phyloP scores from a whole-genome alignment of 1,284 basidiomycete genomes.

The Cerioporus squamosus region DNA sequence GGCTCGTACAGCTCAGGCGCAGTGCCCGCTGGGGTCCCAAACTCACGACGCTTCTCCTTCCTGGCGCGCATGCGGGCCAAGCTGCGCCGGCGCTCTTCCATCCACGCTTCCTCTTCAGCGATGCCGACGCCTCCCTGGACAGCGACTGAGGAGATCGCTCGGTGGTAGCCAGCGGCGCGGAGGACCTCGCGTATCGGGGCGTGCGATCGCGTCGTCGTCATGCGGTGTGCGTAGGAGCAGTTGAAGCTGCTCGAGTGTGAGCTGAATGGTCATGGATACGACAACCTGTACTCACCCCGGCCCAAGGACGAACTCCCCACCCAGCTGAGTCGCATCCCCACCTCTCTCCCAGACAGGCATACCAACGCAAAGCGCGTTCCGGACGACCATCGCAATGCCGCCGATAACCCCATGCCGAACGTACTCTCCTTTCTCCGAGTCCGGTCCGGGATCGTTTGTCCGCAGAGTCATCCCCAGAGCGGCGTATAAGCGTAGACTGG shows the following conservation, averaged over 20 bases:
- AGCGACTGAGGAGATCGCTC: conserved; percentile 11
- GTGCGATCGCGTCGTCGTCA: conserved; percentile 73
- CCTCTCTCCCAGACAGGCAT: conserved; percentile 84
- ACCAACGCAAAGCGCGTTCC: conserved; percentile 66
- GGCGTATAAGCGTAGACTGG: conserved; percentile 67
- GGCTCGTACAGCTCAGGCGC: conserved; percentile 17
- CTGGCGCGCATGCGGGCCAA: conserved; percentile 29
- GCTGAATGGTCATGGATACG: conserved; percentile 17
- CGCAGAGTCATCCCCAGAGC: conserved; percentile 77
- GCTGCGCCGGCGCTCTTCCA: conserved; percentile 29
- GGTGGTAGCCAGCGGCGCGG: conserved; percentile 54
- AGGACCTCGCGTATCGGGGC: conserved; percentile 71
- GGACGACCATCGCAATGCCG: conserved; percentile 72
- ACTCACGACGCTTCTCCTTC: conserved; percentile 28
- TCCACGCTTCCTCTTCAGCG: conserved; percentile 33
- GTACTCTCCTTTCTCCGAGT: conserved; percentile 61
- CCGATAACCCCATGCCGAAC: conserved; percentile 64
- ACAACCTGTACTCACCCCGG: conserved; percentile 59
- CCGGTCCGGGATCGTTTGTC: conserved; percentile 49
- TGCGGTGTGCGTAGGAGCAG: conserved; percentile 72
- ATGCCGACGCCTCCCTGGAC: conserved; percentile 6
- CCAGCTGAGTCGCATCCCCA: conserved; percentile 79
- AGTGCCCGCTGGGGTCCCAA: neutral
- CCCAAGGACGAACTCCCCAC: conserved; percentile 89
- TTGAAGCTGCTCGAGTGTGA: conserved; percentile 43